phyloP scores from a whole-genome alignment of 2,329 filamentous ascomycete species.

The Basipetospora chlamydospora region DNA sequence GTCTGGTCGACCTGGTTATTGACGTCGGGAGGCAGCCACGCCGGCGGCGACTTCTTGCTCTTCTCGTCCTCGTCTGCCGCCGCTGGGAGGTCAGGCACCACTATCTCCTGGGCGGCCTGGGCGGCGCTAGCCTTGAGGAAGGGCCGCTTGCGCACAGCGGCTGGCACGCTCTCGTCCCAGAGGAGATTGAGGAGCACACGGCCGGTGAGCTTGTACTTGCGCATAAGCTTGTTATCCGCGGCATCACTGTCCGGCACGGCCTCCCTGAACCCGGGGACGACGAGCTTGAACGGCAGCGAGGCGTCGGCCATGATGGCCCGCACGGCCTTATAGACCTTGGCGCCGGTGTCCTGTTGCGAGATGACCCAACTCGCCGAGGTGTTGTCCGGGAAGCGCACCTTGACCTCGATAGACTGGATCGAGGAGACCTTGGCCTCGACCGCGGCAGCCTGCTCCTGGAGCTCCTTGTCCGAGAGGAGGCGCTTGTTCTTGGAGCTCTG shows the following conservation, averaged over 20 bases:
- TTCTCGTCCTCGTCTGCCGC: conserved; percentile 24
- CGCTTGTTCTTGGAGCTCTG: conserved; percentile 55
- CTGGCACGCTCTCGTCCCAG: conserved; percentile 53
- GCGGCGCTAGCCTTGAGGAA: conserved; percentile 46
- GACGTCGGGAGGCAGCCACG: no score
- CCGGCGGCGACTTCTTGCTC: background rate
- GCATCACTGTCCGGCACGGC: conserved; percentile 31
- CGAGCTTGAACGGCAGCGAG: conserved; percentile 56
- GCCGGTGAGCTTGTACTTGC: conserved; percentile 52
- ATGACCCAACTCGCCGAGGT: conserved; percentile 63
- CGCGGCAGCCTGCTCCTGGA: conserved; percentile 53
- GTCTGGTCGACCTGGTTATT: conserved; percentile 23
- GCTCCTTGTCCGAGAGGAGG: conserved; percentile 68
- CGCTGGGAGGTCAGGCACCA: conserved; percentile 41
- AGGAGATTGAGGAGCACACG: conserved; percentile 57
- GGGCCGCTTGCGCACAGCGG: conserved; percentile 35
- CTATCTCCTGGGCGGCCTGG: conserved; percentile 50
- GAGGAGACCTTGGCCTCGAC: conserved; percentile 51
- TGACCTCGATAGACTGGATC: conserved; percentile 56
- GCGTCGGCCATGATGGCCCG: conserved; percentile 52
- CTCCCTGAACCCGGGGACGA: conserved; percentile 41
- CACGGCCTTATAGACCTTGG: conserved; percentile 61
- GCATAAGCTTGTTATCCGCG: conserved; percentile 46
- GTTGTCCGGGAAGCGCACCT: conserved; percentile 79
- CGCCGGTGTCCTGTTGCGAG: conserved; percentile 51